A percentile compares a stretch with the other conserved stretches of the same genome.
Conservation (phyloP, 208 protist species). For the Trypanosoma mega region DNA sequence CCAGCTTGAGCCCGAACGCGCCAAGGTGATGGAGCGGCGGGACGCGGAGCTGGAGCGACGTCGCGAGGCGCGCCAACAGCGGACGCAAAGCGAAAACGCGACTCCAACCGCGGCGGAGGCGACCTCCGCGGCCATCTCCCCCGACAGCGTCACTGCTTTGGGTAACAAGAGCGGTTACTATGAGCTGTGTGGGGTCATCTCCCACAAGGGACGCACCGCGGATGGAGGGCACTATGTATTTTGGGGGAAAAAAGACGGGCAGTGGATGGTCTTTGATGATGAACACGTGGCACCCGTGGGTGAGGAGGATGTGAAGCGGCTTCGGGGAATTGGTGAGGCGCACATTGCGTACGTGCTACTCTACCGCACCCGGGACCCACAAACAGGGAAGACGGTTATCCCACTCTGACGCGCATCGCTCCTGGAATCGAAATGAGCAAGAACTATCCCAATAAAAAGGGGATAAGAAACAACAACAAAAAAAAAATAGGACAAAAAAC, state of each 20-base stretch:
- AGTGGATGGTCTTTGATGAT: conserved; percentile 83
- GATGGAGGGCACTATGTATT: conserved; percentile 92
- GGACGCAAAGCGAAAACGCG: conserved; percentile 24
- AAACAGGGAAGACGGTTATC: conserved; percentile 40
- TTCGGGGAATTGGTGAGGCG: conserved; percentile 72
- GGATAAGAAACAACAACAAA: no score
- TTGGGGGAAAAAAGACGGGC: conserved; percentile 75
- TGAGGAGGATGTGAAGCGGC: conserved; percentile 75
- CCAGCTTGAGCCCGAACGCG: conserved; percentile 36
- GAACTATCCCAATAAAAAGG: neutral
- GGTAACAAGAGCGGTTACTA: conserved; percentile 80
- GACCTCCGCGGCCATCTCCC: neutral
- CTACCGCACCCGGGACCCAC: conserved; percentile 68
- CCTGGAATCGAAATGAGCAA: neutral
- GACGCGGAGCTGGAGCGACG: conserved; percentile 60
- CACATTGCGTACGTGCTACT: conserved; percentile 87
- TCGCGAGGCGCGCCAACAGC: no score
- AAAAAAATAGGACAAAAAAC: no score
- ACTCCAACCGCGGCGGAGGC: conserved; percentile 19
- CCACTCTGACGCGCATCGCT: conserved; percentile 27
- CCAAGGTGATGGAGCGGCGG: conserved; percentile 38
- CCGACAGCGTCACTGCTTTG: conserved; percentile 26
- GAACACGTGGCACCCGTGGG: conserved; percentile 58
- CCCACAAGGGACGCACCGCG: conserved; percentile 88
- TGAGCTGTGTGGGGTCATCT: conserved; percentile 89